phyloP scores from a whole-genome alignment of 2,329 filamentous ascomycete species.

The Aureobasidium sp. region DNA sequence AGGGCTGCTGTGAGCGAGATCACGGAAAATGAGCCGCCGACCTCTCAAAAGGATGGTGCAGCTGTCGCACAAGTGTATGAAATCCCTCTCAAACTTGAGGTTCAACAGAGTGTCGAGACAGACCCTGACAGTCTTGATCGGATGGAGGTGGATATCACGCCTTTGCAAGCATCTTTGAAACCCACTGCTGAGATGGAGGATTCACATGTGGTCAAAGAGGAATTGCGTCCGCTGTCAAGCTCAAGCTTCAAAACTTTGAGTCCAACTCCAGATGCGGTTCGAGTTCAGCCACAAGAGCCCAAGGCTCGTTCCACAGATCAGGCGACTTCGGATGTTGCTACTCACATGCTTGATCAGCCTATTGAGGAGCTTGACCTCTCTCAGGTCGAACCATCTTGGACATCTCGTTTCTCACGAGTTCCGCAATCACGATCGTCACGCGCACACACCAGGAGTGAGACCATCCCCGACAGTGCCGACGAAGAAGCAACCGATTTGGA shows the following conservation, averaged over 20 bases:
- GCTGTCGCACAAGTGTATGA: not conserved
- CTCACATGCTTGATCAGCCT: not conserved
- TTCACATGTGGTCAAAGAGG: not conserved
- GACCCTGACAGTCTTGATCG: not conserved
- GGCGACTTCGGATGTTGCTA: not conserved
- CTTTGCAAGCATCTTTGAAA: not conserved
- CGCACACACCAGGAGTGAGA: constrained; percentile 14
- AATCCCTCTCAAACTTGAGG: not conserved
- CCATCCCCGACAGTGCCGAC: constrained; percentile 15
- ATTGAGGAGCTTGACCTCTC: constrained; percentile 15
- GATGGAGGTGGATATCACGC: not conserved
- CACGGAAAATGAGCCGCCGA: not conserved
- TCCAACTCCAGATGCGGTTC: not conserved
- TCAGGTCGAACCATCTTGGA: constrained; percentile 12
- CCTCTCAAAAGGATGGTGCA: not conserved
- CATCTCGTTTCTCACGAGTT: not conserved
- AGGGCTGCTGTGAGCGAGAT: not conserved
- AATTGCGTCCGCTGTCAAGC: not conserved
- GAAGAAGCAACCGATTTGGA: not conserved
- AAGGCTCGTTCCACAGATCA: not conserved
- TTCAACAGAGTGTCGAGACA: constrained; percentile 1
- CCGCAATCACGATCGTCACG: not conserved
- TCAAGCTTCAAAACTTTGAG: constrained; percentile 12
- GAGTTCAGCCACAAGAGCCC: not conserved
- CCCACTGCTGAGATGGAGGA: not conserved